A percentile compares a stretch with the other conserved stretches of the same genome.
phyloP scores from a whole-genome alignment of 1,284 basidiomycete species.

The Tremellales sp. region DNA sequence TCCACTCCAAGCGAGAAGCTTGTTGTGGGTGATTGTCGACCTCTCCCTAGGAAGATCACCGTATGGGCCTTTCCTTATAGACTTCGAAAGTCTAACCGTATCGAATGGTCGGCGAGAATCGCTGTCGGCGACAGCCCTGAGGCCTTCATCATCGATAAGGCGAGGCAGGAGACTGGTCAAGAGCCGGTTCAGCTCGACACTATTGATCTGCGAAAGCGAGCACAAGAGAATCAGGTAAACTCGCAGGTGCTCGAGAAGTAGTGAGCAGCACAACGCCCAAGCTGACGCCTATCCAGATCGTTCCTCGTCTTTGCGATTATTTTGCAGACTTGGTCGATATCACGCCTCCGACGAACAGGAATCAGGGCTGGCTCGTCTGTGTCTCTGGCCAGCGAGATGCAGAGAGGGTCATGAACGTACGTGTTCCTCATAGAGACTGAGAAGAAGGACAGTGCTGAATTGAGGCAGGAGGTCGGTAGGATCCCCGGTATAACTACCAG shows the following conservation, averaged over 20 bases:
- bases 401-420: conserved; percentile 20
- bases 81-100: background rate
- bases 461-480: too few relatives aligned
- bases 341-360: conserved; percentile 9
- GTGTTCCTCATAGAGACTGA: too few relatives aligned
- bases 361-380: conserved; percentile 19
- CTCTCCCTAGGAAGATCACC: background rate
- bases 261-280: too few relatives aligned
- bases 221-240: conserved; percentile 26
- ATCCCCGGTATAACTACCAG: conserved; percentile 27
- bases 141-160: background rate
- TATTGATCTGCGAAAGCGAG: conserved; percentile 15
- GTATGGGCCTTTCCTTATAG: background rate
- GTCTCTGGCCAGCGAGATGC: conserved; percentile 13
- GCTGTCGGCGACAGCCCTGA: background rate
- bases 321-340: conserved; percentile 28
- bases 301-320: conserved; percentile 24
- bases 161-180: conserved; percentile 7
- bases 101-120: background rate
- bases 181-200: conserved; percentile 7
- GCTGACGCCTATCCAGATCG: conserved; percentile 23
- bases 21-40: background rate
- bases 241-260: background rate
- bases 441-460: too few relatives aligned
- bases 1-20: background rate